These are phyloP conservation scores for Verticillium nubilum DNA, from an alignment of 2,329 filamentous ascomycete genomes.

Conservation along the genomic window DNA sequence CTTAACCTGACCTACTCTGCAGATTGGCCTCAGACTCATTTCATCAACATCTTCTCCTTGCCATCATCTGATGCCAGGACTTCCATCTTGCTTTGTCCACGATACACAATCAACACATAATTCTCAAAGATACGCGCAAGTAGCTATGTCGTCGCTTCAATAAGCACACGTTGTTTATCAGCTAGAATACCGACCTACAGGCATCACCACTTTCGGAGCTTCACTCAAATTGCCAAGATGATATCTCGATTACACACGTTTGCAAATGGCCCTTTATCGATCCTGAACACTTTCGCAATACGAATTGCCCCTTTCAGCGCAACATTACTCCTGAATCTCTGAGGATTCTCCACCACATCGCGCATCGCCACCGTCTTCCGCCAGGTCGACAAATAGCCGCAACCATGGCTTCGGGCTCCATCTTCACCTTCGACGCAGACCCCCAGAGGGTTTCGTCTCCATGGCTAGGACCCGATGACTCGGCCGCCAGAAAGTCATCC, in stretches of 20 bases:
- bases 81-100: not conserved
- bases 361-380: not conserved
- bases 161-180: not conserved
- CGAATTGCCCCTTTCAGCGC: not conserved
- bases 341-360: not conserved
- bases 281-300: not conserved
- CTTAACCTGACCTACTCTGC: no score
- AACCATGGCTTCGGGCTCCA: slow-evolving; percentile 84
- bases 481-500: slow-evolving; percentile 28
- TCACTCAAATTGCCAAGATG: slow-evolving; percentile 27
- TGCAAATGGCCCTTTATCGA: not conserved
- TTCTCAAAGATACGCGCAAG: no score
- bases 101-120: not conserved
- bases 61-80: not conserved
- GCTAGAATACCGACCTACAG: not conserved
- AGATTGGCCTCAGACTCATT: not conserved
- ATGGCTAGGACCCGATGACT: slow-evolving; percentile 62
- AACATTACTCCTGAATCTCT: not conserved
- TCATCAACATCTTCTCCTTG: not conserved
- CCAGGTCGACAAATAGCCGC: not conserved
- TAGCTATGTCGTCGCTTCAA: not conserved
- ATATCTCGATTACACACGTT: slow-evolving; percentile 28
- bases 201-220: not conserved
- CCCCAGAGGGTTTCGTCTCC: slow-evolving; percentile 85
- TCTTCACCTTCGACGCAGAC: slow-evolving; percentile 91